These are phyloP conservation scores for Trametes elegans DNA, from an alignment of 768 basidiomycete genomes.

Conservation along the genomic window DNA sequence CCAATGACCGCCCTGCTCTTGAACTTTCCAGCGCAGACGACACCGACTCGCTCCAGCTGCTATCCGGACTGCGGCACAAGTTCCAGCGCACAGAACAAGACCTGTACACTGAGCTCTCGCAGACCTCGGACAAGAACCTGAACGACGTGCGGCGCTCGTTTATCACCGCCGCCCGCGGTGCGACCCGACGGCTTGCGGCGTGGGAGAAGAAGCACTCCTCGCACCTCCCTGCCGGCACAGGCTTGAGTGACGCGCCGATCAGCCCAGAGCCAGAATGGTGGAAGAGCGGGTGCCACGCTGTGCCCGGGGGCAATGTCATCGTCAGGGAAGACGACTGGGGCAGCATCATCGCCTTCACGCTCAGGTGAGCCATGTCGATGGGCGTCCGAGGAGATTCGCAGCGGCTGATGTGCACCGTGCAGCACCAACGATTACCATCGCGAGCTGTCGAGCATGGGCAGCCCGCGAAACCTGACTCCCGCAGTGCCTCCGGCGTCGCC, in stretches of 20 bases:
- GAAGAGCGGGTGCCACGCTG: slow-evolving; percentile 54
- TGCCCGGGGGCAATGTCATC: slow-evolving; percentile 66
- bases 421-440: slow-evolving; percentile 61
- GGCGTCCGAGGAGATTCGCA: too few species aligned
- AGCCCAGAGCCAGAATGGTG: slow-evolving; percentile 62
- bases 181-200: slow-evolving; percentile 50
- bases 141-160: slow-evolving; percentile 67
- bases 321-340: slow-evolving; percentile 74
- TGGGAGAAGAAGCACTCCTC: slow-evolving; percentile 68
- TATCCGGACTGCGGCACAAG: slow-evolving; percentile 50
- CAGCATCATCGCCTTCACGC: slow-evolving; percentile 74
- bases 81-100: slow-evolving; percentile 60
- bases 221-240: slow-evolving; percentile 26
- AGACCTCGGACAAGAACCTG: slow-evolving; percentile 43
- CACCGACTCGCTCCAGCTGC: slow-evolving; percentile 36
- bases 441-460: slow-evolving; percentile 35
- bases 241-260: not conserved
- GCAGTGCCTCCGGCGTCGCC: slow-evolving; percentile 21
- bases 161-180: slow-evolving; percentile 47
- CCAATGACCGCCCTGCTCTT: not conserved
- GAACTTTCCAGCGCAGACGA: not conserved
- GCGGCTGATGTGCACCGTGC: not conserved
- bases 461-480: slow-evolving; percentile 3
- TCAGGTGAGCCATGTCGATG: slow-evolving; percentile 45
- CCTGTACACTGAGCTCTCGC: slow-evolving; percentile 53